phyloP scores from a whole-genome alignment of 1,284 basidiomycete genomes.

The Cryptococcus sp. region DNA sequence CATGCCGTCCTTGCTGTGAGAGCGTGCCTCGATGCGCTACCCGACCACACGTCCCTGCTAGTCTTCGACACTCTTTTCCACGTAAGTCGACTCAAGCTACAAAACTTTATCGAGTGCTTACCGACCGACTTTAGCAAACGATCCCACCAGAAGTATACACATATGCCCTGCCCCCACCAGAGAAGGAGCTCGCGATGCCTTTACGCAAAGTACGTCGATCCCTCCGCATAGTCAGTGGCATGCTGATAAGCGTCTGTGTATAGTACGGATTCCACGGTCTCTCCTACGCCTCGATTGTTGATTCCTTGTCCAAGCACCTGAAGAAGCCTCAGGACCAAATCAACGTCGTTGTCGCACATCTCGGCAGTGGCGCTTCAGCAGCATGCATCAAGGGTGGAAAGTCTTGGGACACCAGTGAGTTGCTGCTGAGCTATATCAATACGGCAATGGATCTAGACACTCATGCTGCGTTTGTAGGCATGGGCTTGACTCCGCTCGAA shows the following conservation, averaged over 20 bases:
- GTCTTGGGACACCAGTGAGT: conserved; percentile 67
- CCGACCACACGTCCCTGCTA: conserved; percentile 57
- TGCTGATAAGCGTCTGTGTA: too few relatives aligned
- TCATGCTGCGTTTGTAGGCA: conserved; percentile 26
- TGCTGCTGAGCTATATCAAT: not conserved
- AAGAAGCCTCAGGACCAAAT: conserved; percentile 57
- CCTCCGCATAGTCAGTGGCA: too few relatives aligned
- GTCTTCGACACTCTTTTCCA: conserved; percentile 85
- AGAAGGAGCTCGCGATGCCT: conserved; percentile 61
- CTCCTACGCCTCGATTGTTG: conserved; percentile 49
- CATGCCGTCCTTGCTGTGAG: conserved; percentile 57
- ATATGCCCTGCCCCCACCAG: conserved; percentile 70
- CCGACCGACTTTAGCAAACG: conserved; percentile 52
- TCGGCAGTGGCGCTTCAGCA: conserved; percentile 82
- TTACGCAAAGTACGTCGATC: conserved; percentile 61
- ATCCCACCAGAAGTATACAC: conserved; percentile 72
- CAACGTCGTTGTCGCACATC: conserved; percentile 76
- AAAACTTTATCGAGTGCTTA: not conserved
- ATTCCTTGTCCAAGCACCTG: conserved; percentile 58
- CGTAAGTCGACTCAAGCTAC: conserved; percentile 26
- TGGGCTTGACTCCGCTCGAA: conserved; percentile 52
- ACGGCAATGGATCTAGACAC: not conserved
- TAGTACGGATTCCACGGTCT: conserved; percentile 81
- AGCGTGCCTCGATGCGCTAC: conserved; percentile 65
- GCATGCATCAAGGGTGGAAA: conserved; percentile 65